These are phyloP conservation scores for Oehlia diaphana DNA, from an alignment of 192 early-diverging fungal genomes.

Conservation along the genomic window DNA sequence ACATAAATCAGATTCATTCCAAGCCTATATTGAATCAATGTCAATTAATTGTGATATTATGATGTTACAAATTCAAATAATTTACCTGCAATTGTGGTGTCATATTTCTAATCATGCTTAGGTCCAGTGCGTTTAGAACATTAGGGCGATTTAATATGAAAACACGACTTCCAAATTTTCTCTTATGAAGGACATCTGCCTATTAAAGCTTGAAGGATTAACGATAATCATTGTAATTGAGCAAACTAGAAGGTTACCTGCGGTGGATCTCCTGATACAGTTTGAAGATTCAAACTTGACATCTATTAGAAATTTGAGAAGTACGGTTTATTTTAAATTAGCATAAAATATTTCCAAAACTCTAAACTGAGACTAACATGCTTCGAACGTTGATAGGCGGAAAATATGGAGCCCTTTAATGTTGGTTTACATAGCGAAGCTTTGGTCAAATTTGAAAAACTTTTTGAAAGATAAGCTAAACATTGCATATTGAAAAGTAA, in stretches of 20 bases:
- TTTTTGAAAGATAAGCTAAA: too few relatives aligned
- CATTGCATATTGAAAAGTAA: too few relatives aligned
- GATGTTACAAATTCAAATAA: not conserved
- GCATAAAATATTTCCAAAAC: too few relatives aligned
- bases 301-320: not conserved
- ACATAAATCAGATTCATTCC: slow-evolving; percentile 83
- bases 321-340: too few relatives aligned
- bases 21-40: slow-evolving; percentile 56
- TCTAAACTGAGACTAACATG: too few relatives aligned
- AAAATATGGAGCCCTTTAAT: too few relatives aligned
- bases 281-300: not conserved
- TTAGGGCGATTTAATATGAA: slow-evolving; percentile 79
- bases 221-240: not conserved
- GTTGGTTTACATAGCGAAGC: too few relatives aligned
- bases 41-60: not conserved
- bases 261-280: not conserved
- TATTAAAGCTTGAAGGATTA: not conserved
- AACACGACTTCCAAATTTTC: slow-evolving; percentile 55
- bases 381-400: too few relatives aligned
- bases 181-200: slow-evolving; percentile 55
- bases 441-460: too few relatives aligned
- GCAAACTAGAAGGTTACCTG: not conserved
- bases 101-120: slow-evolving; percentile 83
- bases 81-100: slow-evolving; percentile 68
- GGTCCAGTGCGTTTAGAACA: slow-evolving; percentile 82